Conservation (phyloP, 345 rosid genomes). For the Camelina sativa region DNA sequence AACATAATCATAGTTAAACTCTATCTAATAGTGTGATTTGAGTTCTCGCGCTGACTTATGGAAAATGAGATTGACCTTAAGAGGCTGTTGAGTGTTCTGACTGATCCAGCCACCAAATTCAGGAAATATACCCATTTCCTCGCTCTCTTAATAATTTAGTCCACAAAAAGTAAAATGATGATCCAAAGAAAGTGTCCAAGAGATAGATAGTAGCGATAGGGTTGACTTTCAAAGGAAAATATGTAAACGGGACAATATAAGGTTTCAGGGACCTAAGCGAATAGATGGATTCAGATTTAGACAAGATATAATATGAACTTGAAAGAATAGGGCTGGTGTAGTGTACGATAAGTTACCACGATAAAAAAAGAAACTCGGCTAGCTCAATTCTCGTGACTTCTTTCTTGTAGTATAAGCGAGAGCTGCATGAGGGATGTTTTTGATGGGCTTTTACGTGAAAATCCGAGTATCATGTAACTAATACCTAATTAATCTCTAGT, state of each 20-base stretch:
- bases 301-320: neutral
- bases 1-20: neutral
- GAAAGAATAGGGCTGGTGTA: neutral
- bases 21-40: neutral
- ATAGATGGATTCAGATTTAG: neutral
- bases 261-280: neutral
- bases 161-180: neutral
- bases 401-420: constrained; percentile 23
- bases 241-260: constrained; percentile 4
- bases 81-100: constrained; percentile 5
- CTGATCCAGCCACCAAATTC: neutral
- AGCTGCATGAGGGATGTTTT: neutral
- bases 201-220: neutral
- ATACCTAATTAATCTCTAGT: too few species aligned
- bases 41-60: neutral
- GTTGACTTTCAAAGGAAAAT: neutral
- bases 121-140: neutral
- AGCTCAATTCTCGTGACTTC: constrained; percentile 20
- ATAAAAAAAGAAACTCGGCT: neutral
- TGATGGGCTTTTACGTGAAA: too few species aligned
- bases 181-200: neutral
- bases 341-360: neutral
- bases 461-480: too few species aligned
- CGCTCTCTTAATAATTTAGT: neutral
- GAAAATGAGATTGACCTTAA: constrained; percentile 10